Evolutionary conservation across 2,329 filamentous ascomycete genomes (phyloP).

Genomic region (Dryadomyces sulphureus): DNA sequence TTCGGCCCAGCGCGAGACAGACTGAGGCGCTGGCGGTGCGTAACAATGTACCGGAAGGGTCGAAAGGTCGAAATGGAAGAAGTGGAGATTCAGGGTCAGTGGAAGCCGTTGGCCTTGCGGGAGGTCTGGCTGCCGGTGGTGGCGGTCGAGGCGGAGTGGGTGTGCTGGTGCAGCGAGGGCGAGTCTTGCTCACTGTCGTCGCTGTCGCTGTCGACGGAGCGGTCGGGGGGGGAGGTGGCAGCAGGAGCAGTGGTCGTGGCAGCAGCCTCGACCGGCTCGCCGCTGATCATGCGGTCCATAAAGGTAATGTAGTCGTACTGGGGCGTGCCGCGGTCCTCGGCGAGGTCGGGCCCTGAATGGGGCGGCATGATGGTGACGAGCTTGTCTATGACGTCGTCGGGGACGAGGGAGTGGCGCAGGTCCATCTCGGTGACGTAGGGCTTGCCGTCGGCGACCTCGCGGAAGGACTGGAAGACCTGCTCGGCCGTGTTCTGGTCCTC

Average conservation of each 20-base stretch:
- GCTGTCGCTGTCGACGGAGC: background rate
- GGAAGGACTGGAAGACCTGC: constrained; percentile 96
- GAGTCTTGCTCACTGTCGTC: constrained; percentile 6
- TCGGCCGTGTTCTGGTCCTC: constrained; percentile 98
- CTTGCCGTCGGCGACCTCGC: constrained; percentile 94
- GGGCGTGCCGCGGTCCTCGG: constrained; percentile 66
- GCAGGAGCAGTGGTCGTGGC: constrained; percentile 8
- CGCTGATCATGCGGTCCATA: constrained; percentile 69
- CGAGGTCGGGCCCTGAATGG: constrained; percentile 70
- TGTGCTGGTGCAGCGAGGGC: background rate
- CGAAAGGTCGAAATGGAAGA: background rate
- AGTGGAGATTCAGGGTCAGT: background rate
- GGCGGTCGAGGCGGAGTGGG: constrained; percentile 2
- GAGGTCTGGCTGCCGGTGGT: constrained; percentile 3
- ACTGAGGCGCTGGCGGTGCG: too few relatives aligned
- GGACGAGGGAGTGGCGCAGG: constrained; percentile 83
- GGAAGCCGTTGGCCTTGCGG: constrained; percentile 4
- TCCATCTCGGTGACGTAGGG: constrained; percentile 98
- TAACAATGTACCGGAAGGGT: background rate
- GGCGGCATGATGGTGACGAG: constrained; percentile 73
- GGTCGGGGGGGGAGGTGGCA: background rate
- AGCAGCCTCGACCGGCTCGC: constrained; percentile 17
- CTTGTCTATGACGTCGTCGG: constrained; percentile 93
- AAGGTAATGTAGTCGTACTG: constrained; percentile 97
- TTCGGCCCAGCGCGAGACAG: too few relatives aligned